phyloP scores from a whole-genome alignment of 495 filamentous ascomycete genomes.

The Delitschia confertaspora region DNA sequence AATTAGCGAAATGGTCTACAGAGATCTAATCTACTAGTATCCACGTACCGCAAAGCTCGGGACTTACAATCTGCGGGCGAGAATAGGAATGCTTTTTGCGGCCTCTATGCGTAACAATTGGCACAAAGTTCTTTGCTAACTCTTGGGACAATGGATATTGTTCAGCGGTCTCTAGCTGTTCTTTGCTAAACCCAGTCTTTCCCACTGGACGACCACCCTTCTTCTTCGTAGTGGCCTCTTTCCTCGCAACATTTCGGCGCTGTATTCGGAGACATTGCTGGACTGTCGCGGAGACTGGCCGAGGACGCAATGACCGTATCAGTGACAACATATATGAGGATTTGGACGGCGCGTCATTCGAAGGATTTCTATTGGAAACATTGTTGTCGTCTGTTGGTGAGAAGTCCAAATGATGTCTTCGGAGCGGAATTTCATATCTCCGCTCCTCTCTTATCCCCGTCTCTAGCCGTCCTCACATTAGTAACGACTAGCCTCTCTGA shows the following conservation, averaged over 20 bases:
- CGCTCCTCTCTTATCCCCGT: too few relatives aligned
- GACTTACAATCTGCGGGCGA: conserved; percentile 41
- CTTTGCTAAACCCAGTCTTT: too few relatives aligned
- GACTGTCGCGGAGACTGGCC: background rate
- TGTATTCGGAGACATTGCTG: background rate
- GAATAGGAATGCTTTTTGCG: background rate
- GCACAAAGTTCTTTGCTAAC: background rate
- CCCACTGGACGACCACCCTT: background rate
- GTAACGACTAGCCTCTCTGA: too few relatives aligned
- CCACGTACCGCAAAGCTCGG: conserved; percentile 51
- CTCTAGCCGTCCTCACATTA: too few relatives aligned
- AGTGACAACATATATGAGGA: too few relatives aligned
- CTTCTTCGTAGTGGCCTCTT: background rate
- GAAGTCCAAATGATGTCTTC: too few relatives aligned
- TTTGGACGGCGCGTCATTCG: too few relatives aligned
- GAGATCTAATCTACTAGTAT: conserved; percentile 1
- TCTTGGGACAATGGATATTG: background rate
- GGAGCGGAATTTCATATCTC: too few relatives aligned
- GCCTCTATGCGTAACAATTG: background rate
- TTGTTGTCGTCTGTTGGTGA: too few relatives aligned
- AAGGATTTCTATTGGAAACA: too few relatives aligned
- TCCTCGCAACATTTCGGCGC: background rate
- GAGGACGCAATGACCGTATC: too few relatives aligned
- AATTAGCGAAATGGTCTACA: conserved; percentile 36
- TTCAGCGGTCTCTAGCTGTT: too few relatives aligned